phyloP scores from a whole-genome alignment of 2,329 filamentous ascomycete genomes.

The Colletotrichum spaethianum region DNA sequence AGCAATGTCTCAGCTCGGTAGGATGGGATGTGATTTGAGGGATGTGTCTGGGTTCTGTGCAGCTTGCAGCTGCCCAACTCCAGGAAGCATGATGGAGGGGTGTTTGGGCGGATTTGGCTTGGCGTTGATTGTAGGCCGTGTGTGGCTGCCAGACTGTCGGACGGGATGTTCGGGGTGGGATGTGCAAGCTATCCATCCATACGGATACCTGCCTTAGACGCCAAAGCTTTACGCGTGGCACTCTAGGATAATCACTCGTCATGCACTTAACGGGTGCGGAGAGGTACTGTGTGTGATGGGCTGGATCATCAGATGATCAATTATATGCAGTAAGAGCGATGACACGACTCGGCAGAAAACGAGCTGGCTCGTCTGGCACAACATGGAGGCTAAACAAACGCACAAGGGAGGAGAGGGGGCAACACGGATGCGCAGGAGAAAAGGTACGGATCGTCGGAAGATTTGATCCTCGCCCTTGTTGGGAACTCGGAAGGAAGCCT shows the following conservation, averaged over 20 bases:
- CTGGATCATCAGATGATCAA: constrained; percentile 38
- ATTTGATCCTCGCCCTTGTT: constrained; percentile 13
- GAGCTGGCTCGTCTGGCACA: constrained; percentile 1
- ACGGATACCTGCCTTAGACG: neutral
- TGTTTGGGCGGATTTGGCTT: neutral
- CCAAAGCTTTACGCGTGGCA: neutral
- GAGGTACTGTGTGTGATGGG: constrained; percentile 19
- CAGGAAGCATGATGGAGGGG: neutral
- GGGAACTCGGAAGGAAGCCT: constrained; percentile 14
- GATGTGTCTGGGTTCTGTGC: neutral
- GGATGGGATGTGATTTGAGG: constrained; percentile 7
- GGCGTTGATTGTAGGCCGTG: neutral
- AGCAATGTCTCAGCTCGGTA: constrained; percentile 24
- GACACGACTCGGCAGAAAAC: constrained; percentile 4
- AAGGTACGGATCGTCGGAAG: constrained; percentile 31
- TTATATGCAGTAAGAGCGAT: constrained; percentile 11
- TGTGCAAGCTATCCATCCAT: neutral
- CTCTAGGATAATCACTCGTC: constrained; percentile 1
- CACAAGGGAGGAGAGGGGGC: neutral
- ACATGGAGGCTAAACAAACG: constrained; percentile 6
- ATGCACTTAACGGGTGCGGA: constrained; percentile 35
- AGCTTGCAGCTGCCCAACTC: constrained; percentile 13
- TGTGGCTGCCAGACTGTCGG: neutral
- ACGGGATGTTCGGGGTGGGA: constrained; percentile 13
- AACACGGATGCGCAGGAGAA: constrained; percentile 18